phyloP scores from a whole-genome alignment of 2,329 filamentous ascomycete species.

The Coccinonectria pachysandricola region DNA sequence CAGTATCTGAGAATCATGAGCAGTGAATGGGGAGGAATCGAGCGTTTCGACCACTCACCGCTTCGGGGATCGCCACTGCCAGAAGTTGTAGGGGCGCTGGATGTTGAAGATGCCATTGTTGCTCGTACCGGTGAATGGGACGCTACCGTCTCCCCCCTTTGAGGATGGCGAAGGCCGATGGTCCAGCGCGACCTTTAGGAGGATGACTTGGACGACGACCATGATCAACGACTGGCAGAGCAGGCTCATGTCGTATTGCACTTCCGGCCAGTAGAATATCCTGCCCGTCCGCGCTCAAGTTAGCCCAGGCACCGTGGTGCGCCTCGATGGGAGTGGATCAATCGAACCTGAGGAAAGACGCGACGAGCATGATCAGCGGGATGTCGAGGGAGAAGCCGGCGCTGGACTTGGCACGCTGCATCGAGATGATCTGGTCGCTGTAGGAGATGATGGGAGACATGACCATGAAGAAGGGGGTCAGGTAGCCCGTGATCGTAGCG shows the following conservation, averaged over 20 bases:
- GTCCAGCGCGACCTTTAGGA: constrained; percentile 60
- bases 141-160: constrained; percentile 48
- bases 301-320: constrained; percentile 5
- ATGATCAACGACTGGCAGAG: constrained; percentile 57
- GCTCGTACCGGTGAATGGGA: constrained; percentile 49
- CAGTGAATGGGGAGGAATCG: no score
- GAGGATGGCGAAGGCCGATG: constrained; percentile 50
- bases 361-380: constrained; percentile 61
- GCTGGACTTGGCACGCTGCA: constrained; percentile 53
- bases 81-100: constrained; percentile 66
- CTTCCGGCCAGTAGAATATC: constrained; percentile 61
- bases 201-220: constrained; percentile 50
- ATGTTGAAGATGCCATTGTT: constrained; percentile 27
- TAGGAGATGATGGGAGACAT: constrained; percentile 55
- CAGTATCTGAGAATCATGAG: constrained; percentile 66
- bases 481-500: constrained; percentile 34
- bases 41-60: constrained; percentile 52
- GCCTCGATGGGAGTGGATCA: background rate
- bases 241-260: constrained; percentile 52
- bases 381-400: constrained; percentile 62
- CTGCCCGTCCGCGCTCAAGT: constrained; percentile 26
- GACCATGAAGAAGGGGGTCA: constrained; percentile 54
- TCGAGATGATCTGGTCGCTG: constrained; percentile 54
- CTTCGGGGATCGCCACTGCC: constrained; percentile 67
- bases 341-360: constrained; percentile 51